A percentile compares a stretch with the other conserved stretches of the same genome.
Conservation (phyloP, 768 basidiomycete genomes). For the Leccinum imitatum region DNA sequence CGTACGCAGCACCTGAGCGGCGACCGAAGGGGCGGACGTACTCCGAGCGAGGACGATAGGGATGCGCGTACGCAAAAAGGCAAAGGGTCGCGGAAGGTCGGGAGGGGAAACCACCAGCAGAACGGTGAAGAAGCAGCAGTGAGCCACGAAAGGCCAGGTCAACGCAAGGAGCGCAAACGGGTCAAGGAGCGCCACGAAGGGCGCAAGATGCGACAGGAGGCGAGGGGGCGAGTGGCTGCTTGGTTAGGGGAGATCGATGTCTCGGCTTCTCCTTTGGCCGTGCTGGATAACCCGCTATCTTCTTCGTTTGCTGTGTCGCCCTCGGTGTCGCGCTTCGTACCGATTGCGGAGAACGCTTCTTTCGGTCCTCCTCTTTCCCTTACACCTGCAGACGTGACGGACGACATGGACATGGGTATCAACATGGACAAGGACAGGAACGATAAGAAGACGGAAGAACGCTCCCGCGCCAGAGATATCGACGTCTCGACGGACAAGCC, state of each 20-base stretch:
- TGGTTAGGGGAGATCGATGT: slow-evolving; percentile 73
- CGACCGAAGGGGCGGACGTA: slow-evolving; percentile 13
- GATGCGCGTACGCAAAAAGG: slow-evolving; percentile 32
- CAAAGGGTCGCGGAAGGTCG: slow-evolving; percentile 20
- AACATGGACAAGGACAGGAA: neutral
- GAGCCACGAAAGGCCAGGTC: slow-evolving; percentile 19
- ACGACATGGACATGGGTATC: neutral
- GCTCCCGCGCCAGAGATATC: slow-evolving; percentile 3
- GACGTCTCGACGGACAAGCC: slow-evolving; percentile 33
- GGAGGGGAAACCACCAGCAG: slow-evolving; percentile 22
- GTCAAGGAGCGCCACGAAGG: slow-evolving; percentile 37
- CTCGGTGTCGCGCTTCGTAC: slow-evolving; percentile 27
- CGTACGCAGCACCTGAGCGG: slow-evolving; percentile 30
- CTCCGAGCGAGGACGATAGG: slow-evolving; percentile 33
- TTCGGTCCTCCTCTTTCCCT: slow-evolving; percentile 12
- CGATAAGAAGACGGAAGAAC: neutral
- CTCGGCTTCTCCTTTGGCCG: slow-evolving; percentile 42
- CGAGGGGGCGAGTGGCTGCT: slow-evolving; percentile 72
- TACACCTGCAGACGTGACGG: slow-evolving; percentile 9
- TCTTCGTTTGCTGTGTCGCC: slow-evolving; percentile 35
- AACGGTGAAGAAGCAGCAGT: slow-evolving; percentile 24
- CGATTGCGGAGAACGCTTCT: slow-evolving; percentile 24
- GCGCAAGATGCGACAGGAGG: slow-evolving; percentile 41
- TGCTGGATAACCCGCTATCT: slow-evolving; percentile 30
- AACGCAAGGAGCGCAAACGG: slow-evolving; percentile 29